These are phyloP conservation scores for Euphorbia celastroides DNA, from an alignment of 441 rosid genomes.

Conservation along the genomic window DNA sequence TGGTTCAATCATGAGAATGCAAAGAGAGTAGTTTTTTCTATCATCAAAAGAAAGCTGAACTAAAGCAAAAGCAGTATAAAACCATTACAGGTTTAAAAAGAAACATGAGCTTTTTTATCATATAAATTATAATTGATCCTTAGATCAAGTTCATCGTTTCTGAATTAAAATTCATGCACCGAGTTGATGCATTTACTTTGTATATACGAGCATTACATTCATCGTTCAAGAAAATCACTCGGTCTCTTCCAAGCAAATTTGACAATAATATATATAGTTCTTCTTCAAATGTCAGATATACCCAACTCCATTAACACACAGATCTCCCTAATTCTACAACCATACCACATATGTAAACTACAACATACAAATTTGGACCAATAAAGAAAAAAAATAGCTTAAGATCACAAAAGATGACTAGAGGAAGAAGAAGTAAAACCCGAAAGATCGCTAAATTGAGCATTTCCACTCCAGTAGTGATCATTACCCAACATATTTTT, in stretches of 20 bases:
- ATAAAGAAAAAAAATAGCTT: neutral
- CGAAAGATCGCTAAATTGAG: conserved; percentile 70
- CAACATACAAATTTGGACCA: conserved; percentile 21
- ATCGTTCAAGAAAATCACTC: conserved; percentile 11
- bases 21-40: neutral
- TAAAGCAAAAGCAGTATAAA: neutral
- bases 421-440: conserved; percentile 61
- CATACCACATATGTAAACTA: conserved; percentile 17
- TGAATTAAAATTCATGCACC: neutral
- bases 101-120: neutral
- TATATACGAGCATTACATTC: neutral
- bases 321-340: conserved; percentile 12
- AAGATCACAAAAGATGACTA: conserved; percentile 37
- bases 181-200: too few species aligned
- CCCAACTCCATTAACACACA: conserved; percentile 23
- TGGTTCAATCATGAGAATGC: neutral
- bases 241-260: neutral
- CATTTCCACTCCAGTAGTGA: conserved; percentile 43
- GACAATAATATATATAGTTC: neutral
- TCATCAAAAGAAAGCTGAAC: neutral
- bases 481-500: conserved; percentile 54
- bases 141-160: neutral
- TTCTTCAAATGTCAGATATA: conserved; percentile 21
- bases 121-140: neutral
- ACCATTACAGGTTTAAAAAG: neutral